These are phyloP conservation scores for Cladosporium sp. DNA, from an alignment of 2,329 filamentous ascomycete species.

Conservation along the genomic window DNA sequence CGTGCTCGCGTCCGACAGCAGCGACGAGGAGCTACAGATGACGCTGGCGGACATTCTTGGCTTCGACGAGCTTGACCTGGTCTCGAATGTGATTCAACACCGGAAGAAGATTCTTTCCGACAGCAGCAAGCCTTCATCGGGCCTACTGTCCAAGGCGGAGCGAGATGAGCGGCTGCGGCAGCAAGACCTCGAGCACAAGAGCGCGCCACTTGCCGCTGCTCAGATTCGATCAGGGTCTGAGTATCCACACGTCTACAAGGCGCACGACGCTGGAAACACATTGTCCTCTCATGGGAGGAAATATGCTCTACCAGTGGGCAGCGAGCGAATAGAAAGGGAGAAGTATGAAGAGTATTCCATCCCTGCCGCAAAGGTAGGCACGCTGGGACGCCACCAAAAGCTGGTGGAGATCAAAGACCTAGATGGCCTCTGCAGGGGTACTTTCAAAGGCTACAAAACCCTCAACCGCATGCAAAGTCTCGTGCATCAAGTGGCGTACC, in stretches of 20 bases:
- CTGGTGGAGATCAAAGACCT: constrained; percentile 74
- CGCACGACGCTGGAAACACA: constrained; percentile 77
- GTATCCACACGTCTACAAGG: constrained; percentile 91
- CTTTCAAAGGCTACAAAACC: constrained; percentile 87
- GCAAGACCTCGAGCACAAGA: constrained; percentile 79
- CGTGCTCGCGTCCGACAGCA: constrained; percentile 61
- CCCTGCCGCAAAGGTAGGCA: constrained; percentile 74
- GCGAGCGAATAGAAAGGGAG: constrained; percentile 59
- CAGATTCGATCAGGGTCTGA: constrained; percentile 63
- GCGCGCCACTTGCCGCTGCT: constrained; percentile 62
- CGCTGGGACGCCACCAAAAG: constrained; percentile 63
- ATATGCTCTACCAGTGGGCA: constrained; percentile 75
- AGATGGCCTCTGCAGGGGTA: constrained; percentile 83
- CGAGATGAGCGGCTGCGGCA: constrained; percentile 70
- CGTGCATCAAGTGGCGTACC: constrained; percentile 91
- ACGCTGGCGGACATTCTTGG: constrained; percentile 83
- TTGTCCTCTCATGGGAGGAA: constrained; percentile 72
- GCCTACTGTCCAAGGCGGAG: constrained; percentile 67
- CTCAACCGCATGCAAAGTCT: constrained; percentile 98
- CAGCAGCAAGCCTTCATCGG: constrained; percentile 31
- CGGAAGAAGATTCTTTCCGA: constrained; percentile 57
- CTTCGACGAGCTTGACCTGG: constrained; percentile 87
- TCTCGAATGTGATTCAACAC: constrained; percentile 81
- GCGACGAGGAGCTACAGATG: constrained; percentile 84
- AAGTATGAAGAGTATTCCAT: constrained; percentile 88